Percentiles rank a stretch among this genome's conserved stretches.
Conservation (phyloP, 1,284 basidiomycete species). For the Entoloma clypeatum region DNA sequence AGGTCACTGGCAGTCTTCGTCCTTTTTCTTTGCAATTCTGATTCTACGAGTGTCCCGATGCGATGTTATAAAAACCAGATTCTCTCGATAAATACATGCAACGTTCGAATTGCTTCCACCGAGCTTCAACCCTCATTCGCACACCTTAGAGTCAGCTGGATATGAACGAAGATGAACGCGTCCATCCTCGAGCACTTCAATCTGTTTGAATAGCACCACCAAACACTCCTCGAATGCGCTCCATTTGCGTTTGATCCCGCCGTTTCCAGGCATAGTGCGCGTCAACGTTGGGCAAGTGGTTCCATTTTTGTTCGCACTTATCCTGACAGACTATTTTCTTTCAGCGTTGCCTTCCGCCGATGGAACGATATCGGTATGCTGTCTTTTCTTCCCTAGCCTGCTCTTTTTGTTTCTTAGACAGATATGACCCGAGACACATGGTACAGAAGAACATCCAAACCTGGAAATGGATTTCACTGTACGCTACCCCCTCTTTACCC, state of each 20-base stretch:
- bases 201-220: slow-evolving; percentile 38
- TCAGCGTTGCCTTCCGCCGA: slow-evolving; percentile 63
- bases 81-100: slow-evolving; percentile 33
- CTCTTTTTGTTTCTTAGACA: slow-evolving; percentile 23
- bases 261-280: slow-evolving; percentile 10
- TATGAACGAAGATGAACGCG: slow-evolving; percentile 54
- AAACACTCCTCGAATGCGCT: slow-evolving; percentile 63
- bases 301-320: slow-evolving; percentile 5
- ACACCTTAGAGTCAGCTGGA: slow-evolving; percentile 53
- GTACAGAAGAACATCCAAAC: slow-evolving; percentile 20
- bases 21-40: background rate
- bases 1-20: background rate
- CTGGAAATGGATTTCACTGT: slow-evolving; percentile 23
- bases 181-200: slow-evolving; percentile 29
- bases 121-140: slow-evolving; percentile 45
- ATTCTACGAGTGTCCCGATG: background rate
- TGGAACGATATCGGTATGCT: slow-evolving; percentile 66
- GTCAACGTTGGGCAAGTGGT: slow-evolving; percentile 49
- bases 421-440: slow-evolving; percentile 67
- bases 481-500: slow-evolving; percentile 4
- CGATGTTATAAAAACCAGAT: slow-evolving; percentile 16
- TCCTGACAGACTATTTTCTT: slow-evolving; percentile 4
- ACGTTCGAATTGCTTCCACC: slow-evolving; percentile 63
- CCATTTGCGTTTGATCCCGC: slow-evolving; percentile 31
- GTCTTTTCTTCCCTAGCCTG: slow-evolving; percentile 9